Evolutionary conservation across 2,329 filamentous ascomycete genomes (phyloP).

Genomic region (Epichloe gansuensis): DNA sequence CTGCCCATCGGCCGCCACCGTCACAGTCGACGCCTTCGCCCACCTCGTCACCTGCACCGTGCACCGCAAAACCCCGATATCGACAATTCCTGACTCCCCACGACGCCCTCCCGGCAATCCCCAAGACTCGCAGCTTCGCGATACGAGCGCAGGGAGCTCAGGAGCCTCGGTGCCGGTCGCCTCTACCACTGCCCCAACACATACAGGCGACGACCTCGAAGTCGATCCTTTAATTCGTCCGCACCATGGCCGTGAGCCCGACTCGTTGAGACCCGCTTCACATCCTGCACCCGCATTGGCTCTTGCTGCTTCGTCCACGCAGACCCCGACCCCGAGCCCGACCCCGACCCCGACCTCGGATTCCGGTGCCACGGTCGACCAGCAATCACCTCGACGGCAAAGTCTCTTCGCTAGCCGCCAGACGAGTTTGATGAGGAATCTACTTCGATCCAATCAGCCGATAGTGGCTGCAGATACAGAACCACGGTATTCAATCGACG

Average conservation of each 20-base stretch:
- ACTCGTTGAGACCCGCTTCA: constrained; percentile 16
- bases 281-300: constrained; percentile 15
- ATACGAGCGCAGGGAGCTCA: background rate
- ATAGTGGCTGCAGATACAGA: constrained; percentile 12
- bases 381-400: constrained; percentile 15
- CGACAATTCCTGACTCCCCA: background rate
- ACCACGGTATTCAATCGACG: constrained; percentile 24
- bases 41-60: background rate
- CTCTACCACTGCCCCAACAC: constrained; percentile 9
- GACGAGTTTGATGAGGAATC: constrained; percentile 21
- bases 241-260: constrained; percentile 15
- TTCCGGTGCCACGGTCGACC: constrained; percentile 12
- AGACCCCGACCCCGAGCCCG: constrained; percentile 1
- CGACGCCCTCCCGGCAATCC: background rate
- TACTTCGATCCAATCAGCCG: constrained; percentile 14
- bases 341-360: constrained; percentile 2
- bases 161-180: constrained; percentile 1
- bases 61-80: background rate
- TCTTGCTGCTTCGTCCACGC: constrained; percentile 3
- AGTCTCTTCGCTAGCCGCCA: constrained; percentile 27
- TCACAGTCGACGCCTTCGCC: constrained; percentile 2
- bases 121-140: background rate
- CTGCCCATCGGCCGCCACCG: background rate
- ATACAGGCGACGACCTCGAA: constrained; percentile 11
- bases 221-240: background rate